Base-by-base conservation (phyloP, 148 eudicot species). In the Camellia granthamiana region DNA sequence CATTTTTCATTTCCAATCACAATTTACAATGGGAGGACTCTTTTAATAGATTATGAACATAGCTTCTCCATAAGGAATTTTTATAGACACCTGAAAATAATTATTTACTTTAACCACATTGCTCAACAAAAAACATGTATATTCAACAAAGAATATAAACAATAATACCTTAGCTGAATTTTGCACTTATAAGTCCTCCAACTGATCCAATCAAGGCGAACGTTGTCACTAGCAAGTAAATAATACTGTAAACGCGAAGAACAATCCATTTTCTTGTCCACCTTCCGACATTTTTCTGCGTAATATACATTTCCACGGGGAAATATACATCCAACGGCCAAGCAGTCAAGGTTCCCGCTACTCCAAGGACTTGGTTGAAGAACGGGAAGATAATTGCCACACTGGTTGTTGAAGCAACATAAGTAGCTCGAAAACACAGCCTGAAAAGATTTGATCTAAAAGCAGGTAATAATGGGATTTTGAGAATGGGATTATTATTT, bases 321-420 rank as follows among this genome's bases (percentile, higher is more conserved):
- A 88, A 88, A 77, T 88, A 85, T 60, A 85, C 78, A 67, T 74
- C 77, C 77, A 88, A 46, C 1, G 90, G 88, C 88, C 90, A 88
- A 73, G 83, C 85, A 66, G 42, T 79, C 2, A 85, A 63, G 59
- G 88, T 84, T 19, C 90, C 90, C 16, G 85, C 72, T 44, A 85
- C 72, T 14, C 88, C 90, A 63, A 88, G 19, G 3, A 85, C 84
- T 64, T 85, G 80, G 43, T 88, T 85, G 78, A 85, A 88, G 84
- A 81, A 88, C 12, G 90, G 86, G 64, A 88, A 88, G 23, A 55
- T 6, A 41, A 90, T 72, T n/a, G 89, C 92, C 10, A 86, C 77
- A 18, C 72, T 83, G 12, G 92, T 90, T 8, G 79, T 83, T 46
- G 76, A 77, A 16, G 61, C 79, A 54, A 90, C 92, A 68, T 88